Evolutionary conservation across 306 rosid genomes (phyloP), one percentile per base, ranked within the genome.

Genomic region (Rosa multiflora): DNA sequence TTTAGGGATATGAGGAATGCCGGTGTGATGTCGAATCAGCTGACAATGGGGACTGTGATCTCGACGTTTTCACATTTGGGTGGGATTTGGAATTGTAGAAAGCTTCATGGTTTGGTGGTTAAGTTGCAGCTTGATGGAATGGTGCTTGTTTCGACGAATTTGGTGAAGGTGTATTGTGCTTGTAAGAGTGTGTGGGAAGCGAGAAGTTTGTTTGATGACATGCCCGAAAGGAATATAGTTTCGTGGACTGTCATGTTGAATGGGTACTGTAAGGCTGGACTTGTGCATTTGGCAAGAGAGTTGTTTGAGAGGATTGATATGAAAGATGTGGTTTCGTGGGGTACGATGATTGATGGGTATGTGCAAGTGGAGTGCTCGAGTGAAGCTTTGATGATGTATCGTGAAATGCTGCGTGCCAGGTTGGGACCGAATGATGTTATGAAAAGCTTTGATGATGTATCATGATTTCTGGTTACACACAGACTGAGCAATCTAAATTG

Each of bases 191-290:
- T 91, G 42, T 32, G 49, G 71, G 98, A 95, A 55, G 98, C 91
- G 0, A 85, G 82, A 77, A 86, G 53, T 52, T 76, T 95, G 77
- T 95, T 95, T 80, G 84, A 79, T 67, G 82, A 79, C 70, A 92
- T 90, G 95, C 87, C 91, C 35, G 91, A 83, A 18, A 84, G 85
- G 83, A 95, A 91, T 82, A 78, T 86, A 66, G 94, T 92, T 11
- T 82, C 99, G 0, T 92, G 97, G 94, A 92, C 92, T 87, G 97
- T 87, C 32, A 92, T 92, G 91, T 85, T 94, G 47, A 92, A 91
- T 78, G 97, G 99, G 46, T 89, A 89, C 83, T 80, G 92, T 5
- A 94, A 94, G 88, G 81, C 89, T 0, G 88, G 95, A n/a, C 86
- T 85, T 67, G 80, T 89, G 69, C 87, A 82, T 78, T 21, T 37